A percentile compares a stretch with the other conserved stretches of the same genome.
These are phyloP conservation scores for Trypanosoma mega DNA, from an alignment of 208 protist genomes.

Conservation along the genomic window DNA sequence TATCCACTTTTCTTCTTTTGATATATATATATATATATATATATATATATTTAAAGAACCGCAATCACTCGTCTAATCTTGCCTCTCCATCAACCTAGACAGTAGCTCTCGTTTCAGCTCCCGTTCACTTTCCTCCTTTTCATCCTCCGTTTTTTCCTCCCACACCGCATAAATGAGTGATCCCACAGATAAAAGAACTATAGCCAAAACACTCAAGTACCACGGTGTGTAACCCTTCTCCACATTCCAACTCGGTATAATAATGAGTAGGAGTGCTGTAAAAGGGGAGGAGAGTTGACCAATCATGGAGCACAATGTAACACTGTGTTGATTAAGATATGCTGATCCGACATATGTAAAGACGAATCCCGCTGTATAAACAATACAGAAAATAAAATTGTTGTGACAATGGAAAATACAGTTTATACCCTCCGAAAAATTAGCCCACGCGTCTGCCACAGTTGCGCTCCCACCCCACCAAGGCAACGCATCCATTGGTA, in stretches of 20 bases:
- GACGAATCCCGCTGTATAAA: slow-evolving; percentile 79
- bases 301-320: slow-evolving; percentile 78
- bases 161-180: slow-evolving; percentile 72
- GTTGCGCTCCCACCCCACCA: slow-evolving; percentile 70
- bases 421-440: slow-evolving; percentile 62
- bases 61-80: too few relatives aligned
- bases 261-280: slow-evolving; percentile 69
- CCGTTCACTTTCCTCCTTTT: slow-evolving; percentile 60
- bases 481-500: slow-evolving; percentile 77
- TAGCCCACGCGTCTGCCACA: slow-evolving; percentile 53
- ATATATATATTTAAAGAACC: too few relatives aligned
- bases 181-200: slow-evolving; percentile 54
- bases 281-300: slow-evolving; percentile 74
- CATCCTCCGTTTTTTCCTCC: slow-evolving; percentile 75
- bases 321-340: slow-evolving; percentile 89
- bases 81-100: not conserved
- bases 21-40: too few relatives aligned
- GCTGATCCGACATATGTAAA: slow-evolving; percentile 73
- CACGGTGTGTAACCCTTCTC: slow-evolving; percentile 57
- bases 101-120: slow-evolving; percentile 49
- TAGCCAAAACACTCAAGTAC: slow-evolving; percentile 66
- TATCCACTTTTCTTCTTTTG: too few relatives aligned
- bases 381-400: slow-evolving; percentile 66
- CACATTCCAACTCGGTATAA: slow-evolving; percentile 71
- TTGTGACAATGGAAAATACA: slow-evolving; percentile 59